Percentiles rank a stretch among this genome's conserved stretches.
phyloP scores from a whole-genome alignment of 164 flowering plant species.

The Vitis vinifera region ASM3070453v1 NC_081815.1:442501-443000 shows the following conservation, averaged over 20 bases:
- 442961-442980: constrained; percentile 50
- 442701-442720: neutral
- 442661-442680: neutral
- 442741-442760: too few relatives aligned
- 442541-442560: too few relatives aligned
- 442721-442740: too few relatives aligned
- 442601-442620: neutral
- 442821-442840: neutral
- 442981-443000: constrained; percentile 39
- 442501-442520: neutral
- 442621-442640: neutral
- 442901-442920: constrained; percentile 25
- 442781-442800: neutral
- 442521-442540: neutral
- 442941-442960: constrained; percentile 37
- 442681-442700: too few relatives aligned
- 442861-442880: neutral
- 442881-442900: constrained; percentile 29
- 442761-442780: too few relatives aligned
- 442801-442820: neutral
- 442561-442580: too few relatives aligned
- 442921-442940: constrained; percentile 11
- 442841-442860: neutral
- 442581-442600: neutral
- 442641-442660: neutral